A percentile compares a stretch with the other conserved stretches of the same genome.
These are phyloP conservation scores for Hygrocybe punicea DNA, from an alignment of 768 basidiomycete genomes.

Conservation along the genomic window DNA sequence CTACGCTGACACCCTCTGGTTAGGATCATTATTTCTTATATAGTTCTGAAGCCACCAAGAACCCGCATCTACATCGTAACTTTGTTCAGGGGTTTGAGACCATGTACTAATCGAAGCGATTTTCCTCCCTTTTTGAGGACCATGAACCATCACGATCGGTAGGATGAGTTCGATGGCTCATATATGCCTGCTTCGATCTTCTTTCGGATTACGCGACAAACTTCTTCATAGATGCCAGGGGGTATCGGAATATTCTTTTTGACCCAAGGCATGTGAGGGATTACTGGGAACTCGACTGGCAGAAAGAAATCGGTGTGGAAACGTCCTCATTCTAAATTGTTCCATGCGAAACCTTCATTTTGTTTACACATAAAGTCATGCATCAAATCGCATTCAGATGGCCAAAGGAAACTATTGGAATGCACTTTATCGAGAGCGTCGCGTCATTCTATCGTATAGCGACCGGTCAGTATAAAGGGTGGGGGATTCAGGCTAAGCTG, in stretches of 20 bases:
- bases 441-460: too few relatives aligned
- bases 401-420: too few relatives aligned
- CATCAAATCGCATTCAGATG: too few relatives aligned
- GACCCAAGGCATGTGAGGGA: slow-evolving; percentile 36
- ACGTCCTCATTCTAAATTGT: slow-evolving; percentile 25
- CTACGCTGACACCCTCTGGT: too few relatives aligned
- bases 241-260: slow-evolving; percentile 32
- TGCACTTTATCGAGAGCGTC: too few relatives aligned
- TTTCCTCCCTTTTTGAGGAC: slow-evolving; percentile 40
- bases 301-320: slow-evolving; percentile 30
- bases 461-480: too few relatives aligned
- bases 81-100: slow-evolving; percentile 37
- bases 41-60: too few relatives aligned
- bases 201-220: slow-evolving; percentile 29
- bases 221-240: slow-evolving; percentile 28
- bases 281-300: slow-evolving; percentile 30
- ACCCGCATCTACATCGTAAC: too few relatives aligned
- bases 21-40: too few relatives aligned
- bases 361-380: too few relatives aligned
- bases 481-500: too few relatives aligned
- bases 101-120: slow-evolving; percentile 34
- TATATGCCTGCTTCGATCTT: slow-evolving; percentile 42
- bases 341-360: slow-evolving; percentile 27
- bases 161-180: slow-evolving; percentile 38
- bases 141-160: slow-evolving; percentile 41